These are phyloP conservation scores for Cladophialophora carrionii DNA, from an alignment of 2,329 filamentous ascomycete genomes.

Conservation along the genomic window DNA sequence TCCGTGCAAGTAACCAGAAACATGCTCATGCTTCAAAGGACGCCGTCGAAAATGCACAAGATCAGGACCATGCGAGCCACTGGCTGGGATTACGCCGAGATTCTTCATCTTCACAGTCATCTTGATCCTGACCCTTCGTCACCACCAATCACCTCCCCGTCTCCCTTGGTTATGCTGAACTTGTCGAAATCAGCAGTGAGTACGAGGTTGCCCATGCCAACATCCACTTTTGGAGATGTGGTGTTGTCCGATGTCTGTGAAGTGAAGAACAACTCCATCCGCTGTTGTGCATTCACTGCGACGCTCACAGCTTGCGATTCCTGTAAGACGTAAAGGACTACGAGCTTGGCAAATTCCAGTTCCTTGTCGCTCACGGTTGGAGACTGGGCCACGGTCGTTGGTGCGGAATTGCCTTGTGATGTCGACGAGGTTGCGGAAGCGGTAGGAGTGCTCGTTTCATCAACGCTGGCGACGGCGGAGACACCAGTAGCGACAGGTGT, in stretches of 20 bases:
- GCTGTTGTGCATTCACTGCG: conserved; percentile 35
- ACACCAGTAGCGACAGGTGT: conserved; percentile 19
- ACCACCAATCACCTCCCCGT: conserved; percentile 42
- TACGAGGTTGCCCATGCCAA: conserved; percentile 40
- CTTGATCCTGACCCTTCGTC: conserved; percentile 1
- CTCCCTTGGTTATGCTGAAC: conserved; percentile 43
- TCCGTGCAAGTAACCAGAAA: neutral
- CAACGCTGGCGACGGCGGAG: conserved; percentile 21
- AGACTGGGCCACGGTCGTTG: conserved; percentile 25
- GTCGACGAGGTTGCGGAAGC: conserved; percentile 40
- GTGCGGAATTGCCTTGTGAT: conserved; percentile 26
- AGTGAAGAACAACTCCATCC: conserved; percentile 41
- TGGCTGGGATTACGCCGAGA: neutral
- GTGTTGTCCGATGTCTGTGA: conserved; percentile 38
- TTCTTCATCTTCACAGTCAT: neutral
- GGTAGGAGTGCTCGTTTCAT: conserved; percentile 34
- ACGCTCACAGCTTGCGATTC: conserved; percentile 42
- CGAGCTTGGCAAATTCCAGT: conserved; percentile 32
- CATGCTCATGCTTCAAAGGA: neutral
- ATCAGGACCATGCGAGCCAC: neutral
- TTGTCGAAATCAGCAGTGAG: conserved; percentile 45
- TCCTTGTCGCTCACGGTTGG: conserved; percentile 32
- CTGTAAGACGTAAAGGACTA: conserved; percentile 39
- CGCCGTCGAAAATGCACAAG: neutral
- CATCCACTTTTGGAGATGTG: conserved; percentile 34